Evolutionary conservation across 306 rosid genomes (phyloP), one percentile per base, ranked within the genome.

Genomic region (Aeschynomene evenia): DNA sequence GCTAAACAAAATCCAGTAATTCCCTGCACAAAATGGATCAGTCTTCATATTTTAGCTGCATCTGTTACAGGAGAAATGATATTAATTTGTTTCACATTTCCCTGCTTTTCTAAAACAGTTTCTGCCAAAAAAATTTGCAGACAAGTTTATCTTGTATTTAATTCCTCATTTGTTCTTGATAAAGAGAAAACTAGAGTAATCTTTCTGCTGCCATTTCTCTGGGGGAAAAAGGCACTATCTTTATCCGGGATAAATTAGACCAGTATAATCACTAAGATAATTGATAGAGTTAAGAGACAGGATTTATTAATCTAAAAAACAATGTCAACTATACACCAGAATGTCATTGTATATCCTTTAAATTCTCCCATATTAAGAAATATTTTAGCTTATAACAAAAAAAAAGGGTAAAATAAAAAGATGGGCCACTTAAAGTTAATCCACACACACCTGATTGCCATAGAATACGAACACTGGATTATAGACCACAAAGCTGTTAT

Each of bases 1-100:
- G 98, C 96, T 53, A 93, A 78, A 78, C 98, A 93, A 76, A 90
- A 86, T 77, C 85, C 98, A 45, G 52, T 29, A 43, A 82, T 51
- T 66, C 89, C 97, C 98, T 93, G 87, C 83, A 84, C 56, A 76
- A 79, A 31, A 63, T 54, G 56, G n/a, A 66, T 7, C 37, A 14
- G 48, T 50, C 57, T 42, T 69, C 53, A 60, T 31, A 63, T 48
- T 18, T 81, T 68, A 73, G 45, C 23, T 16, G 63, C 51, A 50
- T 18, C 63, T 22, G 14, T 49, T 39, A 56, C 19, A 49, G 64
- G 33, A 69, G 46, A 39, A 75, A 51, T 33, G n/a, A 23, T 28
- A 29, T 10, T 14, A 37, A 28, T 28, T 28, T 37, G 7, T 51
- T 62, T 21, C 45, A 21, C 3, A 1, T n/a, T 13, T 43, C 1